These are phyloP conservation scores for Oryza nivara DNA, from an alignment of 176 grass and related monocot genomes.

Conservation along the genomic window DNA sequence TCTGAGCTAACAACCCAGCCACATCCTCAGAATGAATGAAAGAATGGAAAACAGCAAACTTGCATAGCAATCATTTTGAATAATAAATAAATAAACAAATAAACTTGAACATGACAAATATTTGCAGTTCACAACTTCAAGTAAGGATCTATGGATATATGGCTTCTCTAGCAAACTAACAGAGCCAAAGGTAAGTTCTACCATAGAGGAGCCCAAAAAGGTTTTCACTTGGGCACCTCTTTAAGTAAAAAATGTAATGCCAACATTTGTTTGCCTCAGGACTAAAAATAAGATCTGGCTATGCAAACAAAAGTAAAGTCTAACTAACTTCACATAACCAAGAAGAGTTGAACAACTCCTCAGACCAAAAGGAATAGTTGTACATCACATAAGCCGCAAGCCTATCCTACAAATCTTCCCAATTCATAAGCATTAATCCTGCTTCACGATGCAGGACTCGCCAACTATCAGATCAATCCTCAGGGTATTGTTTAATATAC, in stretches of 20 bases:
- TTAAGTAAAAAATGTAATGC: neutral
- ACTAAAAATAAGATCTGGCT: slow-evolving; percentile 28
- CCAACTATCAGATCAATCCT: slow-evolving; percentile 22
- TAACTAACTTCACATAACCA: slow-evolving; percentile 46
- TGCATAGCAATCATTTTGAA: neutral
- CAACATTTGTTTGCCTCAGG: slow-evolving; percentile 27
- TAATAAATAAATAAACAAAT: slow-evolving; percentile 32
- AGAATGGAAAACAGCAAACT: neutral
- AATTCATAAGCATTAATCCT: slow-evolving; percentile 39
- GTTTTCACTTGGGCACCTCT: slow-evolving; percentile 1
- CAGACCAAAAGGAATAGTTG: slow-evolving; percentile 46
- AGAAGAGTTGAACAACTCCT: slow-evolving; percentile 19
- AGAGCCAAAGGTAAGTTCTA: slow-evolving; percentile 4
- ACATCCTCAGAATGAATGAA: neutral
- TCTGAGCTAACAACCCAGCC: neutral
- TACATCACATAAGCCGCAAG: slow-evolving; percentile 41
- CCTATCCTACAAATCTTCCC: slow-evolving; percentile 49
- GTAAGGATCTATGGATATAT: slow-evolving; percentile 34
- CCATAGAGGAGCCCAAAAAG: slow-evolving; percentile 15
- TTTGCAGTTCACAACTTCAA: slow-evolving; percentile 36
- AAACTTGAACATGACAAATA: neutral
- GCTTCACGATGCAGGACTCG: slow-evolving; percentile 29
- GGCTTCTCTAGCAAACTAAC: slow-evolving; percentile 26
- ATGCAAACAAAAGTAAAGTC: neutral
- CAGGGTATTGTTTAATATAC: slow-evolving; percentile 54